Conservation (phyloP, 1,139 yeast species). For the Scheffersomyces lignicola region DNA sequence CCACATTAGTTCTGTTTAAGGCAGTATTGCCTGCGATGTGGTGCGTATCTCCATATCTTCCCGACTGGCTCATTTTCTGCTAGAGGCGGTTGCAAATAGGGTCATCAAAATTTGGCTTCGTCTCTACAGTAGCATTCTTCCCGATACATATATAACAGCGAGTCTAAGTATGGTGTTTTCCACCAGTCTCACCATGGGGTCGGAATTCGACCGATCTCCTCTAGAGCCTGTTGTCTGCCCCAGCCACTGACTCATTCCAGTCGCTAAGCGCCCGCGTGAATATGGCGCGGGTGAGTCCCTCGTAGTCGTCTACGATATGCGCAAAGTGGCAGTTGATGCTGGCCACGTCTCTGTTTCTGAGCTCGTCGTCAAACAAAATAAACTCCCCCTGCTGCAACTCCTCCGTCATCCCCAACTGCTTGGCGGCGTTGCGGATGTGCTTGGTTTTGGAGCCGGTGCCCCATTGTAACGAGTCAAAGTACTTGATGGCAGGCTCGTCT, state of each 20-base stretch:
- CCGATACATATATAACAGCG: too few species aligned
- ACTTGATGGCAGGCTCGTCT: constrained; percentile 45
- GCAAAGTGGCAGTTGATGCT: constrained; percentile 61
- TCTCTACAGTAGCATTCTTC: too few species aligned
- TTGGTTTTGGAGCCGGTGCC: constrained; percentile 63
- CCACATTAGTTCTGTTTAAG: too few species aligned
- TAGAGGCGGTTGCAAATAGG: too few species aligned
- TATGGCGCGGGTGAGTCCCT: constrained; percentile 51
- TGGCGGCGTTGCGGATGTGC: constrained; percentile 54
- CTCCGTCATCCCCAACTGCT: constrained; percentile 33
- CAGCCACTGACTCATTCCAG: constrained; percentile 33
- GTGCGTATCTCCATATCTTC: too few species aligned
- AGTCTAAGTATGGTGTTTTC: too few species aligned
- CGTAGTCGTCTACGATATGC: constrained; percentile 42
- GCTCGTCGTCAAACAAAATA: constrained; percentile 70
- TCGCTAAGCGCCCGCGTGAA: constrained; percentile 44
- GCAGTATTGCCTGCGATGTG: too few species aligned
- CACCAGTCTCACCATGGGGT: too few species aligned
- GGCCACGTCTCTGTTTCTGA: constrained; percentile 65
- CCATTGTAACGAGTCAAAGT: constrained; percentile 61
- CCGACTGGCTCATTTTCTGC: too few species aligned
- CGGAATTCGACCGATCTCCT: too few species aligned
- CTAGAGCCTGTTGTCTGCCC: too few species aligned
- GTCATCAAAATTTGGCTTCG: too few species aligned
- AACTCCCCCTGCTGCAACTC: constrained; percentile 52